Percentiles rank a stretch among this genome's conserved stretches.
Evolutionary conservation across 345 rosid species (phyloP).

Genomic region (Pseudoturritis turrita): DNA sequence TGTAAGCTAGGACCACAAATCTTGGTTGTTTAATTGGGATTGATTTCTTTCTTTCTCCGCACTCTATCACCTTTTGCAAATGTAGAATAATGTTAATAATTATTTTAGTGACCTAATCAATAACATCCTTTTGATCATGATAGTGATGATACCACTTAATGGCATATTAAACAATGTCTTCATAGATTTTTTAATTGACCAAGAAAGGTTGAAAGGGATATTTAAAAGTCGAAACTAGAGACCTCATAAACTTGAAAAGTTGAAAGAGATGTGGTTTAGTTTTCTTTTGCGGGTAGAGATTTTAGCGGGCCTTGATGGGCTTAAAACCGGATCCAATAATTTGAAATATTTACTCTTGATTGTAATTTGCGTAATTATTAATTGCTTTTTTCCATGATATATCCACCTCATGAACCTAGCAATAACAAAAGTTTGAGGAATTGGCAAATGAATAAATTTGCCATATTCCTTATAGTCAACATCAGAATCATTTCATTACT

Average conservation of each 20-base stretch:
- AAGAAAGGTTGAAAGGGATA: no score
- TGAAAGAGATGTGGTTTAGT: not conserved
- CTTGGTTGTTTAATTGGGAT: not conserved
- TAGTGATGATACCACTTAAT: conserved; percentile 22
- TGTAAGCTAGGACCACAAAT: conserved; percentile 5
- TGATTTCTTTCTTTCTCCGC: not conserved
- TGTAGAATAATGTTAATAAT: not conserved
- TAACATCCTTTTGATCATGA: conserved; percentile 13
- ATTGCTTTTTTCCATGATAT: not conserved
- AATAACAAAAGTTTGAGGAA: no score
- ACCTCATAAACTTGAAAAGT: not conserved
- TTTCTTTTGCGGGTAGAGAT: not conserved
- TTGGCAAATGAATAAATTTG: no score
- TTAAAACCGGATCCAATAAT: not conserved
- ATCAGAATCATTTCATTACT: not conserved
- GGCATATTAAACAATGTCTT: conserved; percentile 7
- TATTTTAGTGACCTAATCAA: conserved; percentile 5
- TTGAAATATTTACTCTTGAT: not conserved
- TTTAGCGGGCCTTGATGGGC: conserved; percentile 5
- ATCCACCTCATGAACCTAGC: no score
- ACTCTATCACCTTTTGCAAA: not conserved
- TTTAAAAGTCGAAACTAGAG: conserved; percentile 8
- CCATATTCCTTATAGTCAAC: not conserved
- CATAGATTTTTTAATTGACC: no score
- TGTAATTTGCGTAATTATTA: not conserved